phyloP scores from a whole-genome alignment of 1,284 basidiomycete species.

The Kalmanozyma brasiliensis region DNA sequence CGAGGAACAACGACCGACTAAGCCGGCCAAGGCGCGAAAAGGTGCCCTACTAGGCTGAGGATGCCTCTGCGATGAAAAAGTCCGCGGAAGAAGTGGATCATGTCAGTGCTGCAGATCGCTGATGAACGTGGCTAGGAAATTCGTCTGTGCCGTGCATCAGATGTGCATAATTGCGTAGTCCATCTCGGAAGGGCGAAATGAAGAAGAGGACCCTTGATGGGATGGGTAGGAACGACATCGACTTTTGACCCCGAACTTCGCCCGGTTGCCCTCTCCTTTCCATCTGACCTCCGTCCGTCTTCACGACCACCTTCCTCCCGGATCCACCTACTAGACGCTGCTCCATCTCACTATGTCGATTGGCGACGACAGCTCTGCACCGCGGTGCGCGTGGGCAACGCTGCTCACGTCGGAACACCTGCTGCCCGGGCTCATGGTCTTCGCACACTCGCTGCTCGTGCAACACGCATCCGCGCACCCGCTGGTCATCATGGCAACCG shows the following conservation, averaged over 20 bases:
- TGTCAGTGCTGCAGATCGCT: not conserved
- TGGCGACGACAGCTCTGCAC: slow-evolving; percentile 6
- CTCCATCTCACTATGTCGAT: slow-evolving; percentile 27
- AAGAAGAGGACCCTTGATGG: not conserved
- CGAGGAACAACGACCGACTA: too few relatives aligned
- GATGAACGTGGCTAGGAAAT: slow-evolving; percentile 1
- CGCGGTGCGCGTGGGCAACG: slow-evolving; percentile 55
- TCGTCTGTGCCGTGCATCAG: not conserved
- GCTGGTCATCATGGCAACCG: slow-evolving; percentile 56
- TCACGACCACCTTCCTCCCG: not conserved
- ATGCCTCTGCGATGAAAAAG: too few relatives aligned
- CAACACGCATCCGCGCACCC: slow-evolving; percentile 45
- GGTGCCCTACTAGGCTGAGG: too few relatives aligned
- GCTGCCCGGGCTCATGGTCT: slow-evolving; percentile 55
- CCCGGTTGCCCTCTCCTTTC: not conserved
- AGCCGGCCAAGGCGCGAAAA: too few relatives aligned
- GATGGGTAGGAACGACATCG: too few relatives aligned
- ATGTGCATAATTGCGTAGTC: not conserved
- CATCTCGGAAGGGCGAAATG: not conserved
- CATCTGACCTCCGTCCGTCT: too few relatives aligned
- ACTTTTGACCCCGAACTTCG: not conserved
- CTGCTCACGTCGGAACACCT: slow-evolving; percentile 58
- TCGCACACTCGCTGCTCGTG: slow-evolving; percentile 51
- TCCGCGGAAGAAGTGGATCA: too few relatives aligned
- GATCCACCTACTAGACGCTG: too few relatives aligned